Evolutionary conservation across 768 basidiomycete genomes (phyloP).

Genomic region (Gloeostereum incarnatum): DNA sequence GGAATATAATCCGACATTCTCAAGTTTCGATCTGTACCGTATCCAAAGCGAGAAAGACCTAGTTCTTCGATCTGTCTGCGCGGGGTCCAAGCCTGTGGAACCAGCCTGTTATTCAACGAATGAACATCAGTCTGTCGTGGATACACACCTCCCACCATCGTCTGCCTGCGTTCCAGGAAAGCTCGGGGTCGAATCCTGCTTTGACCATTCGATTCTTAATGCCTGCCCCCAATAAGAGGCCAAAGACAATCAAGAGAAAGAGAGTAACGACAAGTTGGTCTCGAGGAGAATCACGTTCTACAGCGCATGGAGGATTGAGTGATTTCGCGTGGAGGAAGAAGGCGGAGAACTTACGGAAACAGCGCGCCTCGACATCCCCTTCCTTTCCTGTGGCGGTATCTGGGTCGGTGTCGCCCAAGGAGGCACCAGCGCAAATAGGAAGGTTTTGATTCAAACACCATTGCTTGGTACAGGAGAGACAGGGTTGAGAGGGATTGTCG

Average conservation of each 20-base stretch:
- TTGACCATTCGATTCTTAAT: slow-evolving; percentile 77
- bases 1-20: neutral
- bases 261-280: slow-evolving; percentile 91
- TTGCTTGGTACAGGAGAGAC: slow-evolving; percentile 87
- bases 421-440: slow-evolving; percentile 71
- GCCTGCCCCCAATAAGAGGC: slow-evolving; percentile 75
- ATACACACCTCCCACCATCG: slow-evolving; percentile 82
- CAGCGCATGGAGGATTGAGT: slow-evolving; percentile 13
- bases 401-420: slow-evolving; percentile 79
- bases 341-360: slow-evolving; percentile 68
- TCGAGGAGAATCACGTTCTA: slow-evolving; percentile 92
- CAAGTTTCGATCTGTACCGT: slow-evolving; percentile 27
- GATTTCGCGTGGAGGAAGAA: slow-evolving; percentile 3
- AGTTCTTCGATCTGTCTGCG: slow-evolving; percentile 38
- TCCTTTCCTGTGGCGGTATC: slow-evolving; percentile 93
- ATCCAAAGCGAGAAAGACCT: slow-evolving; percentile 30
- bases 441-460: slow-evolving; percentile 94
- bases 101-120: neutral
- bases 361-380: slow-evolving; percentile 91
- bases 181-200: slow-evolving; percentile 57
- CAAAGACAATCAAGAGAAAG: slow-evolving; percentile 82
- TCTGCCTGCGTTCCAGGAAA: slow-evolving; percentile 54
- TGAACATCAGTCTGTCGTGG: slow-evolving; percentile 19
- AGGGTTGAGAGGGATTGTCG: slow-evolving; percentile 82
- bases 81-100: slow-evolving; percentile 43